phyloP scores from a whole-genome alignment of 1,139 yeast genomes.

The Kurtzmaniella quercitrusa region DNA sequence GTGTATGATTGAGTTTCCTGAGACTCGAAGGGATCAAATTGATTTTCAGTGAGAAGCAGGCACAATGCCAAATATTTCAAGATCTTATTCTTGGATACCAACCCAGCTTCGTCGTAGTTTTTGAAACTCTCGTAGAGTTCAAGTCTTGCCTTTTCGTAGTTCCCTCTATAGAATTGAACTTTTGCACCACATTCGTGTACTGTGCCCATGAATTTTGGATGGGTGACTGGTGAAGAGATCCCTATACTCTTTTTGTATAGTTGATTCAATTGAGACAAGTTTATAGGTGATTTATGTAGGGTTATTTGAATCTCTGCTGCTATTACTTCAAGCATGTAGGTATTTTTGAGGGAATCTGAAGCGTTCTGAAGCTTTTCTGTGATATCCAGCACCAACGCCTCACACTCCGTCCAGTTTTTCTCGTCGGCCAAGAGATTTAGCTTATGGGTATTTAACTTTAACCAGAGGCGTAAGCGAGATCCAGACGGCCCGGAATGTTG shows the following conservation, averaged over 20 bases:
- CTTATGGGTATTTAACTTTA: constrained; percentile 50
- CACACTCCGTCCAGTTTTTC: constrained; percentile 32
- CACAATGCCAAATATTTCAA: constrained; percentile 62
- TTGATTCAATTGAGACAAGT: constrained; percentile 38
- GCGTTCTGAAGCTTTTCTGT: constrained; percentile 34
- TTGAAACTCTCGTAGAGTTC: constrained; percentile 73
- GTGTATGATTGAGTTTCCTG: constrained; percentile 52
- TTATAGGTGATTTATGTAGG: constrained; percentile 21
- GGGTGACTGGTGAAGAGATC: constrained; percentile 64
- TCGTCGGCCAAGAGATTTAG: constrained; percentile 45
- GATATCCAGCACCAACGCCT: constrained; percentile 34
- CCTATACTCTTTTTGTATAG: constrained; percentile 46
- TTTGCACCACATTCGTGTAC: constrained; percentile 75
- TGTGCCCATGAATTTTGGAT: constrained; percentile 68
- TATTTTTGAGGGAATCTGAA: constrained; percentile 40
- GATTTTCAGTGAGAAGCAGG: constrained; percentile 59
- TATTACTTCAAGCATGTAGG: constrained; percentile 55
- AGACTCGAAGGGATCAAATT: constrained; percentile 63
- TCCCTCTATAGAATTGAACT: constrained; percentile 55
- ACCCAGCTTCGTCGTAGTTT: constrained; percentile 77
- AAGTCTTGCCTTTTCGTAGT: constrained; percentile 58
- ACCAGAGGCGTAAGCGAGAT: constrained; percentile 51
- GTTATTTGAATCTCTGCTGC: constrained; percentile 61
- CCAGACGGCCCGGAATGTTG: constrained; percentile 8
- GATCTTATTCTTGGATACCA: constrained; percentile 49